phyloP scores from a whole-genome alignment of 768 basidiomycete species.

The Agaricus blazei region DNA sequence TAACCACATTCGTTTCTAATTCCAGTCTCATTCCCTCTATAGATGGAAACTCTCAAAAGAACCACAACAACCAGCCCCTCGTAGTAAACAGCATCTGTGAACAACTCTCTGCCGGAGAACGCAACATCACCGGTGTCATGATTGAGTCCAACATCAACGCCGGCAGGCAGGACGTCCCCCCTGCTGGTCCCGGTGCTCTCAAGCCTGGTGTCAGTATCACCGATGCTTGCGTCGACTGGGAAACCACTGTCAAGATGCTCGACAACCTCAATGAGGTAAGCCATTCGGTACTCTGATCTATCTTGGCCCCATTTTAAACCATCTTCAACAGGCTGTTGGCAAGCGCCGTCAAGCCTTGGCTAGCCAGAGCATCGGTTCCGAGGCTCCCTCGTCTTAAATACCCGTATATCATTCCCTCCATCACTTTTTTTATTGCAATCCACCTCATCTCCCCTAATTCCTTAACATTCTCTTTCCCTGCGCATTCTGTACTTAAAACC shows the following conservation, averaged over 20 bases:
- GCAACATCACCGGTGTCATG: conserved; percentile 90
- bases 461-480: neutral
- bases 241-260: conserved; percentile 70
- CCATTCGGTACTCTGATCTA: neutral
- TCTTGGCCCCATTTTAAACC: neutral
- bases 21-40: conserved; percentile 1
- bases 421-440: neutral
- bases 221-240: conserved; percentile 90
- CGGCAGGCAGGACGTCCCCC: conserved; percentile 86
- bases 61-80: conserved; percentile 88
- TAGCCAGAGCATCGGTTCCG: conserved; percentile 11
- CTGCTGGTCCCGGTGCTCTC: conserved; percentile 57
- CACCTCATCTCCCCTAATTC: neutral
- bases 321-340: conserved; percentile 31
- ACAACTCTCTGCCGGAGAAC: conserved; percentile 69
- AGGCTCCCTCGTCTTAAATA: neutral
- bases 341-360: conserved; percentile 39
- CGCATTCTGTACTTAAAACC: neutral
- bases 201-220: conserved; percentile 87
- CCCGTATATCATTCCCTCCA: neutral
- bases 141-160: conserved; percentile 92
- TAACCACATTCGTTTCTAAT: conserved; percentile 3
- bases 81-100: conserved; percentile 66
- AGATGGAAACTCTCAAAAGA: conserved; percentile 97
- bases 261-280: conserved; percentile 57